phyloP scores from a whole-genome alignment of 805 yeast genomes.

The Candida endomychidarum region DNA sequence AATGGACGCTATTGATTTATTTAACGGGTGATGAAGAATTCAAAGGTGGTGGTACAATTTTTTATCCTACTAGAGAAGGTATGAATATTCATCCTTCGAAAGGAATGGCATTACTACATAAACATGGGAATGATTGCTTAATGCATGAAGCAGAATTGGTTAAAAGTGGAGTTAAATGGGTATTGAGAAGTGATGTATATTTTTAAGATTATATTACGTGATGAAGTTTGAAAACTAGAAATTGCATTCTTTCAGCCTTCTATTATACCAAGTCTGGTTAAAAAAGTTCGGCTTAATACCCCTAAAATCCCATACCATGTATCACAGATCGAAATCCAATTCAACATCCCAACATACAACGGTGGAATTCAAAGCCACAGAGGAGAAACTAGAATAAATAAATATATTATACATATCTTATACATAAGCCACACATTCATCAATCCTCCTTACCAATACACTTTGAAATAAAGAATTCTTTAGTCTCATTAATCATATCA shows the following conservation, averaged over 20 bases:
- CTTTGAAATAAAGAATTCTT: constrained; percentile 27
- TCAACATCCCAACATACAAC: too few species aligned
- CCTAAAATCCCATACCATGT: too few species aligned
- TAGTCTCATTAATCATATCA: constrained; percentile 22
- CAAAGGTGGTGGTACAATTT: constrained; percentile 60
- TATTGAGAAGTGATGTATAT: constrained; percentile 57
- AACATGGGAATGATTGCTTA: constrained; percentile 66
- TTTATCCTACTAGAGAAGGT: constrained; percentile 36
- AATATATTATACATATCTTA: too few species aligned
- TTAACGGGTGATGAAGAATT: constrained; percentile 57
- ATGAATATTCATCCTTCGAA: constrained; percentile 46
- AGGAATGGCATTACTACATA: constrained; percentile 61
- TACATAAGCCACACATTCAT: not conserved
- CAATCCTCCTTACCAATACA: constrained; percentile 7
- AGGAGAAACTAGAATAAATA: too few species aligned
- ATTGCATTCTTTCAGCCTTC: too few species aligned
- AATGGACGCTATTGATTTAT: constrained; percentile 61
- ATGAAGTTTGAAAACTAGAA: too few species aligned
- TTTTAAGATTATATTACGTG: constrained; percentile 11
- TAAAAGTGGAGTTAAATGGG: constrained; percentile 57
- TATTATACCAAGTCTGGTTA: too few species aligned
- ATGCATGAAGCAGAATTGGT: constrained; percentile 59
- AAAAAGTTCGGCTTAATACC: too few species aligned
- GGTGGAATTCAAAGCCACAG: too few species aligned
- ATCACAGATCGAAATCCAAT: too few species aligned